Evolutionary conservation across 345 rosid genomes (phyloP).

Genomic region (Lepidium aucheri): DNA sequence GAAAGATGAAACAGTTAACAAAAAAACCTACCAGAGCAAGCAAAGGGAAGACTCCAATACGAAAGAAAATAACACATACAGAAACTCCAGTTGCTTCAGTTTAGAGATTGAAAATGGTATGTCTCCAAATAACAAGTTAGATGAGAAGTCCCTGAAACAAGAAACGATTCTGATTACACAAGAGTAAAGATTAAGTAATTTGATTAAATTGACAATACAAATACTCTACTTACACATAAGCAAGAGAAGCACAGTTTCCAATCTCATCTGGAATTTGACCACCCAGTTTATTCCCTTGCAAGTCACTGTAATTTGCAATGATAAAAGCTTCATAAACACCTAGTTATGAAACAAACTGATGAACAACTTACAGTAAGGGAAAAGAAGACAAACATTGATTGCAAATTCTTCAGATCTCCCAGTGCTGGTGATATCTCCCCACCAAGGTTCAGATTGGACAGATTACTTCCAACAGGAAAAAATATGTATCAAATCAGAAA

Average conservation of each 20-base stretch:
- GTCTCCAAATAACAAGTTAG: constrained; percentile 65
- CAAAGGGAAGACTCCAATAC: not conserved
- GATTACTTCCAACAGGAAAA: constrained; percentile 36
- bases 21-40: not conserved
- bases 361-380: too few species aligned
- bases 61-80: constrained; percentile 30
- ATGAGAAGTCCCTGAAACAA: constrained; percentile 65
- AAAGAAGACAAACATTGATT: constrained; percentile 46
- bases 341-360: too few species aligned
- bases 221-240: constrained; percentile 38
- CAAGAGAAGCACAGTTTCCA: constrained; percentile 71
- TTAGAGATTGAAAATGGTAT: constrained; percentile 81
- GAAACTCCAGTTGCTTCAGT: constrained; percentile 63
- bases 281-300: constrained; percentile 61
- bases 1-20: not conserved
- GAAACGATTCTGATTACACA: not conserved
- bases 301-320: constrained; percentile 42
- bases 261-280: constrained; percentile 97
- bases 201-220: not conserved
- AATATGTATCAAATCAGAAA: not conserved
- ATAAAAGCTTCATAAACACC: too few species aligned
- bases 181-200: not conserved
- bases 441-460: constrained; percentile 71
- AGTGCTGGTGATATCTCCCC: constrained; percentile 88
- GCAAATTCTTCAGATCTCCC: constrained; percentile 64